Base-by-base conservation (phyloP, 225 moss, liverwort and hornwort genomes). In the Pseudoscleropodium purum region DNA sequence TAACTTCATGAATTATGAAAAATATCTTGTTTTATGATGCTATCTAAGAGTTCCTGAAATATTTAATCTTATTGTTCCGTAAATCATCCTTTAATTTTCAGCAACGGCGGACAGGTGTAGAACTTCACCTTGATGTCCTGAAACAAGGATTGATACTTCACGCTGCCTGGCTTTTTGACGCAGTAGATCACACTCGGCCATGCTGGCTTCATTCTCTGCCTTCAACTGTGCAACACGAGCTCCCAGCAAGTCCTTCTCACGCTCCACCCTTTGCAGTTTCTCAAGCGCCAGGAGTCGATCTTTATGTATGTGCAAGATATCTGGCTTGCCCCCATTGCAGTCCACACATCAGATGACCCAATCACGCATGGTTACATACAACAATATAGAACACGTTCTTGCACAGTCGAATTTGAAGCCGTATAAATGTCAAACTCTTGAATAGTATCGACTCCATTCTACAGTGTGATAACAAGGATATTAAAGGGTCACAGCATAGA, bases 171-270 rank as follows among this genome's bases (percentile, higher is more conserved):
- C 90, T 86, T 93, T 93, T 81, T 89, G 92, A 88, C 93, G 94
- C 63, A 96, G 87, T 47, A 94, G 83, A 80, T 95, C 94, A 90
- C 94, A 93, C 87, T 96, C 95, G 82, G 92, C 94, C 61, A 89
- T 89, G 85, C 88, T 92, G 86, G 93, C 95, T 87, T 94, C 92
- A 84, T 95, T 91, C 78, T 96, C 96, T 75, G 96, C 94, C 88
- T 94, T 92, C 75, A 96, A 69, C 89, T 96, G 95, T 70, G 96
- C 93, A 75, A 96, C 85, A 81, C 91, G 93, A 82, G 96, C 96
- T 86, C 89, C 89, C 52, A 96, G 88, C 84, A 95, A 90, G 41
- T 93, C 90, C 84, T 92, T 96, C 85, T 94, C 95, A 49, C 93
- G 93, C 87, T 94, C 88, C 51, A 76, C 86, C 89, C 89, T 94